Evolutionary conservation across 768 basidiomycete species (phyloP).

Genomic region (Rhizopogon vulgaris): DNA sequence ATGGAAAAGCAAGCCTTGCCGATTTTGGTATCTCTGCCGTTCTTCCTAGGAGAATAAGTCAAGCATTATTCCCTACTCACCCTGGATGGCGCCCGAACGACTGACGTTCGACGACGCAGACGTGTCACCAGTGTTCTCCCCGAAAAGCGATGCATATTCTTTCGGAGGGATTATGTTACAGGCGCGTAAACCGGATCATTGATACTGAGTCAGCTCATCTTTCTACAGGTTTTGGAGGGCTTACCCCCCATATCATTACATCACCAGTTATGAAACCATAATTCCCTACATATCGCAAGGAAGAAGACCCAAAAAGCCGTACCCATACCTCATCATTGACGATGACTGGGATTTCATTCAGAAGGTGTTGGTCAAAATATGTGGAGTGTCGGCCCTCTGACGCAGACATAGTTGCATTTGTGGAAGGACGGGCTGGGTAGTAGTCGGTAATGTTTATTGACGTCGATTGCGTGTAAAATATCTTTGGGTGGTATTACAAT

Average conservation of each 20-base stretch:
- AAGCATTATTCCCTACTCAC: neutral
- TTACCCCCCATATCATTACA: neutral
- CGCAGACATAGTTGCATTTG: slow-evolving; percentile 20
- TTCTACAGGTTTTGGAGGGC: neutral
- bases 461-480: too few species aligned
- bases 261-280: neutral
- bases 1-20: slow-evolving; percentile 9
- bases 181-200: neutral
- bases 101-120: neutral
- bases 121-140: neutral
- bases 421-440: neutral
- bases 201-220: neutral
- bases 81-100: slow-evolving; percentile 2
- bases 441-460: too few species aligned
- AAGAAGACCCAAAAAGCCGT: slow-evolving; percentile 13
- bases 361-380: slow-evolving; percentile 23
- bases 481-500: too few species aligned
- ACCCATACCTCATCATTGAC: slow-evolving; percentile 4
- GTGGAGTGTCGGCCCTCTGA: slow-evolving; percentile 26
- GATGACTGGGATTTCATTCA: slow-evolving; percentile 19
- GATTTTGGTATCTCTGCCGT: slow-evolving; percentile 4
- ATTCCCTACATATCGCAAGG: neutral
- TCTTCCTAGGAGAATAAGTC: slow-evolving; percentile 6
- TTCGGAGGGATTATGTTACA: slow-evolving; percentile 23
- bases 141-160: slow-evolving; percentile 3